Evolutionary conservation across 2,329 filamentous ascomycete genomes (phyloP).

Genomic region (Neobulgaria alba): DNA sequence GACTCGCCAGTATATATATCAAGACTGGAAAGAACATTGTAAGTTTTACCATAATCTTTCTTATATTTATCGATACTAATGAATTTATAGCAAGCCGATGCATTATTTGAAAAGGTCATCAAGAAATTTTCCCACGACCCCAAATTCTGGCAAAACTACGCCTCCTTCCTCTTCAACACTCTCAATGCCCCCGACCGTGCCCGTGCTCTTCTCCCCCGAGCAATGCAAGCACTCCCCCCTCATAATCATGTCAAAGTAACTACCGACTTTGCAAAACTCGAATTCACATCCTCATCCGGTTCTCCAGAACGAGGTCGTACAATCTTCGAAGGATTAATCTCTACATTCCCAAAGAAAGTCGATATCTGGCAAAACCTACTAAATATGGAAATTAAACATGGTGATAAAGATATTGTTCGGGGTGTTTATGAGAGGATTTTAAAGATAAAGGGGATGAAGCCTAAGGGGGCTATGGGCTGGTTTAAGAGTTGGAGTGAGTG

Average conservation of each 20-base stretch:
- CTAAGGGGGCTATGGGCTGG: conserved; percentile 73
- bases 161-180: conserved; percentile 79
- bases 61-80: conserved; percentile 16
- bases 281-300: conserved; percentile 77
- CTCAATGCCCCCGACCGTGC: conserved; percentile 62
- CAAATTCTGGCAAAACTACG: conserved; percentile 88
- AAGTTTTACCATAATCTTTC: conserved; percentile 32
- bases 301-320: conserved; percentile 88
- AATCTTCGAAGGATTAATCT: conserved; percentile 81
- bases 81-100: conserved; percentile 66
- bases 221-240: conserved; percentile 70
- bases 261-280: conserved; percentile 81
- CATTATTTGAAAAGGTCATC: conserved; percentile 74
- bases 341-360: conserved; percentile 78
- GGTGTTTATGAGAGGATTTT: conserved; percentile 76
- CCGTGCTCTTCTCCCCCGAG: conserved; percentile 70
- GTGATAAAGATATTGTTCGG: conserved; percentile 52
- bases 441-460: conserved; percentile 63
- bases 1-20: conserved; percentile 89
- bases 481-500: conserved; percentile 90
- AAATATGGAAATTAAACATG: conserved; percentile 67
- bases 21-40: conserved; percentile 78
- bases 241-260: conserved; percentile 63
- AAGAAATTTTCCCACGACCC: conserved; percentile 80
- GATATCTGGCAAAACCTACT: conserved; percentile 91